phyloP scores from a whole-genome alignment of 495 filamentous ascomycete species.

The Neurospora cerealis region DNA sequence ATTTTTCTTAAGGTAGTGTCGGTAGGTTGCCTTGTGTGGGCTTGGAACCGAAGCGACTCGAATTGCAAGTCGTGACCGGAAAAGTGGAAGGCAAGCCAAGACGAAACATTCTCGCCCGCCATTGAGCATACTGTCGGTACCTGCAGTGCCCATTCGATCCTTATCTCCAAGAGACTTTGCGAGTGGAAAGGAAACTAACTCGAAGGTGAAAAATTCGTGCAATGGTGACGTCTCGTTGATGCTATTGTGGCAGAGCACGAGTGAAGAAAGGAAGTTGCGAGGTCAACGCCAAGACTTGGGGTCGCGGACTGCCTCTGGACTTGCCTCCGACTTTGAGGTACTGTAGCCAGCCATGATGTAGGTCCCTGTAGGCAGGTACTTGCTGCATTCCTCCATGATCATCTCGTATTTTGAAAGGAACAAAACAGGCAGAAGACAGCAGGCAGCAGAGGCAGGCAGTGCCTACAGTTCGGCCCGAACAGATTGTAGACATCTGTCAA shows the following conservation, averaged over 20 bases:
- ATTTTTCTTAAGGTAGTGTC: not conserved
- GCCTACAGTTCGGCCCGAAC: not conserved
- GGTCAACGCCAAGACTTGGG: not conserved
- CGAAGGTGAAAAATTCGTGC: not conserved
- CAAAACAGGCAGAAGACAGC: not conserved
- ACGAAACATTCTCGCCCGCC: not conserved
- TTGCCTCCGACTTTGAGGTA: not conserved
- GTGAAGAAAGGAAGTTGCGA: not conserved
- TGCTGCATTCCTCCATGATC: not conserved
- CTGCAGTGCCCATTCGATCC: not conserved
- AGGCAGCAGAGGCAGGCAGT: not conserved
- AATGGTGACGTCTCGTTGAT: not conserved
- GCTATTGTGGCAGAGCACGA: not conserved
- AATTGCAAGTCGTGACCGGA: not conserved
- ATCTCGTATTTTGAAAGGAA: not conserved
- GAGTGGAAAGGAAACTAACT: not conserved
- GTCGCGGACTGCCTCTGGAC: not conserved
- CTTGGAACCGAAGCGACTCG: not conserved
- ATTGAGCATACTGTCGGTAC: not conserved
- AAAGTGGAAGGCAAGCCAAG: not conserved
- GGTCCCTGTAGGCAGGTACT: not conserved
- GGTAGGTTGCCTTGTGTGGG: not conserved
- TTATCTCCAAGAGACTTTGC: not conserved
- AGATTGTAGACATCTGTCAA: not conserved
- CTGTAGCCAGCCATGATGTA: not conserved